Evolutionary conservation across 176 grass and related monocot species (phyloP), one percentile per base, ranked within the genome.

Genomic region (Juncus effusus): DNA sequence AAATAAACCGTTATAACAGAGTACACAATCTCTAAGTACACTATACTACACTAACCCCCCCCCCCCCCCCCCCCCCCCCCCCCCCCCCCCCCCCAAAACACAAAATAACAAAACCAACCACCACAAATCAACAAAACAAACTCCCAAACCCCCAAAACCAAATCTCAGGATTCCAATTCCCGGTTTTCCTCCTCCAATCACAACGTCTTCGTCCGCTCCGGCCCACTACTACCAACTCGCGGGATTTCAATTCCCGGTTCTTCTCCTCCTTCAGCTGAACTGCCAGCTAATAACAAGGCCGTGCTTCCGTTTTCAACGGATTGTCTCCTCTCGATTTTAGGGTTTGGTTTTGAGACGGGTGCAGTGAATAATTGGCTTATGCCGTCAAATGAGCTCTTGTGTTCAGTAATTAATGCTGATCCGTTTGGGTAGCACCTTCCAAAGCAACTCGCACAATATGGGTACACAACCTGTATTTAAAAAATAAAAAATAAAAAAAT

Each of bases 381-480:
- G 63, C 85, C 42, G 6, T 93, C 76, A 4, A 90, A 90, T 61
- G 68, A 76, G 49, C 78, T 74, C 51, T 44, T 85, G 49, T 62
- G 75, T 74, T 99, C 83, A 54, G 77, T 76, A 61, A 99, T 93
- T 75, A 99, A 50, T 40, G 81, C 56, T 67, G 81, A 83, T 75
- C 89, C 95, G 52, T 85, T 90, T n/a, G 81, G 86, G 45, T 94
- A 99, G 67, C 95, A 99, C 63, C 95, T 80, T 19, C 89, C 86
- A 51, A 90, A 99, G 15, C 89, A 99, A 56, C 83, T 85, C 6
- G 83, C 63, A 45, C 83, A 90, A 13, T 99, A 99, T 7, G 95
- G 86, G 54, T 70, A 87, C 36, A 77, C 83, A 3, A 99, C 81
- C 95, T 99, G 76, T 37, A 19, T 64, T 56, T 55, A 39, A 1